A percentile compares a stretch with the other conserved stretches of the same genome.
These are phyloP conservation scores for Penicillium sp. DNA, from an alignment of 2,329 filamentous ascomycete species.

Conservation along the genomic window DNA sequence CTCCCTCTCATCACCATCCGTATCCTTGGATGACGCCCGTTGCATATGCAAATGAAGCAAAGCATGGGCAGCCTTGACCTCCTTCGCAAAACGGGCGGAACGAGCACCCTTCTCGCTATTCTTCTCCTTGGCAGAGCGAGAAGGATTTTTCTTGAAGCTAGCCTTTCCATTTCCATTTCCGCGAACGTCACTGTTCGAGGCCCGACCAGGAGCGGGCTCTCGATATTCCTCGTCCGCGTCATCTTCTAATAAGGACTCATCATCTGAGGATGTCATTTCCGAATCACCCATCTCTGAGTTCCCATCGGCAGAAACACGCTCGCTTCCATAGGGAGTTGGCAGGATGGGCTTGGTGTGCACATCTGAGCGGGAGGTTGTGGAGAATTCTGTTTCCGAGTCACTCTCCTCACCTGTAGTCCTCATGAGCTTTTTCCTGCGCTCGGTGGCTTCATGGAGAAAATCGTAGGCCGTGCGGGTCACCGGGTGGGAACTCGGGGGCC, in stretches of 20 bases:
- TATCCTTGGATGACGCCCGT: constrained; percentile 24
- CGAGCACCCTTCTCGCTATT: constrained; percentile 4
- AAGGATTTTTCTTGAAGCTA: constrained; percentile 13
- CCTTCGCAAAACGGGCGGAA: constrained; percentile 32
- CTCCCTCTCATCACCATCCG: constrained; percentile 21
- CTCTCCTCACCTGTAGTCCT: constrained; percentile 8
- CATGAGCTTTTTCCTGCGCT: background rate
- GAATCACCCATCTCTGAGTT: constrained; percentile 8
- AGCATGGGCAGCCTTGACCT: constrained; percentile 45
- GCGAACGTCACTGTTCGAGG: background rate
- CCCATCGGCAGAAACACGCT: constrained; percentile 5
- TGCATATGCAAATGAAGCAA: constrained; percentile 42
- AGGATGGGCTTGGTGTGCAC: constrained; percentile 21
- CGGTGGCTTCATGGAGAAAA: constrained; percentile 30
- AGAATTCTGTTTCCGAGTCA: constrained; percentile 21
- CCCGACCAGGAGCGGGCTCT: background rate
- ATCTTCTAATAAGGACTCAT: constrained; percentile 19
- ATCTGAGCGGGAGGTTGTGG: constrained; percentile 8
- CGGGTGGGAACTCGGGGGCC: constrained; percentile 34
- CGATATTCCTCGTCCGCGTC: constrained; percentile 28
- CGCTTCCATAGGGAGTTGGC: constrained; percentile 10
- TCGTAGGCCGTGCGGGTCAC: constrained; percentile 20
- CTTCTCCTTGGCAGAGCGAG: constrained; percentile 11
- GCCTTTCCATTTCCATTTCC: background rate
- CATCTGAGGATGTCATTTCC: constrained; percentile 19